These are phyloP conservation scores for Didymella lethalis DNA, from an alignment of 2,329 filamentous ascomycete species.

Conservation along the genomic window DNA sequence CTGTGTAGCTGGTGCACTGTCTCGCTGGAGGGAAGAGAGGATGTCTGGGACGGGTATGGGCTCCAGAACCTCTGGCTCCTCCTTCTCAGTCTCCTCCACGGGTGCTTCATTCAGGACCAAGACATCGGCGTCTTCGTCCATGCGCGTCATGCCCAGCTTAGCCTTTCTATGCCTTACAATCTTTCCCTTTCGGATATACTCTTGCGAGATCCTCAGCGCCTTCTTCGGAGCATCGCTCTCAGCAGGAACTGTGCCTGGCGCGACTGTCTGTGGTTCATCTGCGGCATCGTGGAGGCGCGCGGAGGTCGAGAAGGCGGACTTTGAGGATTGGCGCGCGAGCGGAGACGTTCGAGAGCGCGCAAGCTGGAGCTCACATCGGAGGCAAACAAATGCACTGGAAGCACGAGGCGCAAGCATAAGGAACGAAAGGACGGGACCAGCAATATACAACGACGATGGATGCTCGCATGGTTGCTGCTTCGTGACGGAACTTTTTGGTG, in stretches of 20 bases:
- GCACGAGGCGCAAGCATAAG: slow-evolving; percentile 49
- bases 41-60: slow-evolving; percentile 33
- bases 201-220: slow-evolving; percentile 5
- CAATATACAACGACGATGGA: slow-evolving; percentile 15
- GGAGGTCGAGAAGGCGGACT: slow-evolving; percentile 42
- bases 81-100: slow-evolving; percentile 13
- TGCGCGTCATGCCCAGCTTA: slow-evolving; percentile 40
- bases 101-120: slow-evolving; percentile 44
- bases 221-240: background rate
- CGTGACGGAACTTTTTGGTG: slow-evolving; percentile 37
- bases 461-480: background rate
- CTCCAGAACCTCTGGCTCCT: slow-evolving; percentile 18
- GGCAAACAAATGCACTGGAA: slow-evolving; percentile 50
- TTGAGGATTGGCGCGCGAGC: slow-evolving; percentile 26
- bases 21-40: slow-evolving; percentile 37
- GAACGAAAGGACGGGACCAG: slow-evolving; percentile 21
- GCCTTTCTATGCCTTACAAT: slow-evolving; percentile 40
- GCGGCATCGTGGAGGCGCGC: slow-evolving; percentile 33
- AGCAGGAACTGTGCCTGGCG: background rate
- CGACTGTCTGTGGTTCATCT: slow-evolving; percentile 22
- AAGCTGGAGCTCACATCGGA: slow-evolving; percentile 49
- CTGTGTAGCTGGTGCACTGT: slow-evolving; percentile 31
- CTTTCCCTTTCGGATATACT: slow-evolving; percentile 32
- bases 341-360: slow-evolving; percentile 31
- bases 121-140: slow-evolving; percentile 49